These are phyloP conservation scores for Fusarium sororula DNA, from an alignment of 2,329 filamentous ascomycete species.

Conservation along the genomic window DNA sequence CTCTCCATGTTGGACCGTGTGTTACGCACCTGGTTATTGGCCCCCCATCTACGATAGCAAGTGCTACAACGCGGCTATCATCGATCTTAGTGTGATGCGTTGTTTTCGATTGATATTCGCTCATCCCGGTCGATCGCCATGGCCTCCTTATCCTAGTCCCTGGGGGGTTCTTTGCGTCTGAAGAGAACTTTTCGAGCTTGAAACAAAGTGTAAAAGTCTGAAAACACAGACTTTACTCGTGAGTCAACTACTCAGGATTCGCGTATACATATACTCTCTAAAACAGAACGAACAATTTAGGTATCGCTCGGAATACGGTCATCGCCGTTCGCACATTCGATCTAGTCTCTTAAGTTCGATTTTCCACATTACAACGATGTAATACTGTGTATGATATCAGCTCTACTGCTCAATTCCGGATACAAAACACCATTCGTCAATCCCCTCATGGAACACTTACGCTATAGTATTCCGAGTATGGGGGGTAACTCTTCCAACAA, in stretches of 20 bases:
- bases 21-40: constrained; percentile 9
- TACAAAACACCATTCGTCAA: neutral
- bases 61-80: constrained; percentile 18
- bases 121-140: constrained; percentile 28
- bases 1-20: constrained; percentile 37
- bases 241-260: neutral
- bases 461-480: neutral
- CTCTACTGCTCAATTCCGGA: neutral
- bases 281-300: neutral
- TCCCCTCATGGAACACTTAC: neutral
- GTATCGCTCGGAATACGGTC: neutral
- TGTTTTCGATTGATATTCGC: constrained; percentile 23
- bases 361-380: neutral
- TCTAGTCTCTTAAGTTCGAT: neutral
- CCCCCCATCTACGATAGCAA: neutral
- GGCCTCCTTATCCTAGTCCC: constrained; percentile 13
- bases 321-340: neutral
- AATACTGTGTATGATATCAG: neutral
- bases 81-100: constrained; percentile 27
- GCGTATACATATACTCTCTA: neutral
- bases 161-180: neutral
- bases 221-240: neutral
- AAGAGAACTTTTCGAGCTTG: neutral
- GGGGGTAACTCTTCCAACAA: neutral
- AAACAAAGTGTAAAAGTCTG: constrained; percentile 4